A percentile compares a stretch with the other conserved stretches of the same genome.
These are phyloP conservation scores for Venturia effusa DNA, from an alignment of 2,329 filamentous ascomycete species.

Conservation along the genomic window DNA sequence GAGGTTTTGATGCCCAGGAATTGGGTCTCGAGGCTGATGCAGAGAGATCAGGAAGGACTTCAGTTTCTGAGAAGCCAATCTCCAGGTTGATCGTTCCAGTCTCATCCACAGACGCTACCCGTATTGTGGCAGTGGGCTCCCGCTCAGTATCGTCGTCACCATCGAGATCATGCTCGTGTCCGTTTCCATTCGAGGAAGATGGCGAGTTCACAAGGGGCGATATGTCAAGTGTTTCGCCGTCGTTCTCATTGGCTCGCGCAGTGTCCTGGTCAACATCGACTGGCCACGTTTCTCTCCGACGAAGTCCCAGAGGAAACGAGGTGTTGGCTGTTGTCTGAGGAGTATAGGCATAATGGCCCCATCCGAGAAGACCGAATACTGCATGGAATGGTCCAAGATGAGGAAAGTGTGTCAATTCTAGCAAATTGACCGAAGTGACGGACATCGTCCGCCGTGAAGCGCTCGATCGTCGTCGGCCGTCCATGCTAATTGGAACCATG, in stretches of 20 bases:
- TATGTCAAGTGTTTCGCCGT: background rate
- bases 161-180: background rate
- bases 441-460: background rate
- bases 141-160: background rate
- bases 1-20: background rate
- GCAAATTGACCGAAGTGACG: background rate
- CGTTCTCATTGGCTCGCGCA: background rate
- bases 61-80: conserved; percentile 6
- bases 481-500: background rate
- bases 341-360: background rate
- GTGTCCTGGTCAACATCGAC: background rate
- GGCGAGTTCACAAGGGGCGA: background rate
- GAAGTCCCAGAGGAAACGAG: background rate
- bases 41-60: background rate
- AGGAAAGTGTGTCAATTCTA: background rate
- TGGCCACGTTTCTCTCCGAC: conserved; percentile 8
- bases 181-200: background rate
- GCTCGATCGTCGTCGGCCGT: background rate
- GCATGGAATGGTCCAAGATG: background rate
- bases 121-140: conserved; percentile 3
- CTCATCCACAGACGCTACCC: conserved; percentile 8
- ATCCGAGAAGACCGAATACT: conserved; percentile 1
- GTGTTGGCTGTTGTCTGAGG: background rate
- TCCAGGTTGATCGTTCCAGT: conserved; percentile 8
- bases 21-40: background rate